These are phyloP conservation scores for Globisporangium nunn DNA, from an alignment of 352 stramenopile species.

Conservation along the genomic window DNA sequence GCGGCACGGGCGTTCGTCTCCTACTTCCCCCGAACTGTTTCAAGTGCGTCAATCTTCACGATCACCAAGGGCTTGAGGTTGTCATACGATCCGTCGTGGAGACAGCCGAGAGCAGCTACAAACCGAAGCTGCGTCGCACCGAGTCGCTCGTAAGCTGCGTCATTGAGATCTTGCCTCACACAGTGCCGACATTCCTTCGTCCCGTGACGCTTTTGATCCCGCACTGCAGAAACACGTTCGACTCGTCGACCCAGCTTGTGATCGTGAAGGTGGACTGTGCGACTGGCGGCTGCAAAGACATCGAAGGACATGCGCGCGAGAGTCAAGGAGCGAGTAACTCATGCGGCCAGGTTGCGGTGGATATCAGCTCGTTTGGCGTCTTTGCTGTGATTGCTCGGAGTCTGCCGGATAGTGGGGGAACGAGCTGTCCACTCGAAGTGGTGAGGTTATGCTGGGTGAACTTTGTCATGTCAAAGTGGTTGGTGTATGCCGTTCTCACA, in stretches of 20 bases:
- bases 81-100: conserved; percentile 17
- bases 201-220: conserved; percentile 24
- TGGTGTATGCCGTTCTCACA: background rate
- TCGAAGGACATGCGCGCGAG: background rate
- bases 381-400: conserved; percentile 12
- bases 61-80: conserved; percentile 37
- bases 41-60: conserved; percentile 27
- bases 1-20: conserved; percentile 21
- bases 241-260: conserved; percentile 9
- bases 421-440: conserved; percentile 12
- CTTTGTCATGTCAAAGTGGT: background rate
- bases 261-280: conserved; percentile 22
- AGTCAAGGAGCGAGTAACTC: background rate
- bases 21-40: conserved; percentile 51
- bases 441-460: background rate
- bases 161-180: conserved; percentile 31
- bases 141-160: conserved; percentile 40
- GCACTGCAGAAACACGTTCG: conserved; percentile 13
- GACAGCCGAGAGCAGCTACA: background rate
- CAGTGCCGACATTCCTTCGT: conserved; percentile 20
- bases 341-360: background rate
- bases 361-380: conserved; percentile 6
- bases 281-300: conserved; percentile 10
- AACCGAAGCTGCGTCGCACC: conserved; percentile 12
- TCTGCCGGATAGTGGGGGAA: conserved; percentile 5